Conservation (phyloP, 1,284 basidiomycete genomes). For the Leccinum griseonigrum region DNA sequence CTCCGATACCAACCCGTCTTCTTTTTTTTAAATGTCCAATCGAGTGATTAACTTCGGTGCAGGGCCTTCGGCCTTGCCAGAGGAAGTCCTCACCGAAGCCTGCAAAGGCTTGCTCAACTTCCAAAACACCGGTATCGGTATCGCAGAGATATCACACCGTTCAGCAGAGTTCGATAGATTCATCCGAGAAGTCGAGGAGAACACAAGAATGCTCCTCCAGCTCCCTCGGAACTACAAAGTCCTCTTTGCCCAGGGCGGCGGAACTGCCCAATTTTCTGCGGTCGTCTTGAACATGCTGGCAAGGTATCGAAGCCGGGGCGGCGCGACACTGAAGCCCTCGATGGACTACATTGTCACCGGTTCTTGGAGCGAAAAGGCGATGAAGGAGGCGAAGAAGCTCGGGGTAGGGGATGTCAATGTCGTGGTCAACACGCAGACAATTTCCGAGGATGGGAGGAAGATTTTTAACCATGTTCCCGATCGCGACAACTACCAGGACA, state of each 20-base stretch:
- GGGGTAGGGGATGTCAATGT: slow-evolving; percentile 60
- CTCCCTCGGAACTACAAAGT: slow-evolving; percentile 85
- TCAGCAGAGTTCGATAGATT: slow-evolving; percentile 83
- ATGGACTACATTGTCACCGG: slow-evolving; percentile 92
- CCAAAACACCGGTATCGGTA: slow-evolving; percentile 84
- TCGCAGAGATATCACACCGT: slow-evolving; percentile 92
- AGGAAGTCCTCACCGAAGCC: slow-evolving; percentile 79
- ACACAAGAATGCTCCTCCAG: slow-evolving; percentile 71
- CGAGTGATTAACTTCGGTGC: slow-evolving; percentile 87
- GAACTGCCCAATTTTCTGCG: slow-evolving; percentile 86
- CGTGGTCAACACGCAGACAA: slow-evolving; percentile 62
- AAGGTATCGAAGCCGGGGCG: slow-evolving; percentile 68
- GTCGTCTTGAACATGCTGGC: slow-evolving; percentile 88
- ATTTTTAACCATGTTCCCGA: slow-evolving; percentile 82
- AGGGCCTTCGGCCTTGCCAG: slow-evolving; percentile 87
- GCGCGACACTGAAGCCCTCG: slow-evolving; percentile 52
- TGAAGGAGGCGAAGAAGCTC: slow-evolving; percentile 76
- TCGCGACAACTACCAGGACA: slow-evolving; percentile 70
- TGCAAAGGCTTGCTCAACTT: slow-evolving; percentile 83
- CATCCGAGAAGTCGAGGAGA: slow-evolving; percentile 63
- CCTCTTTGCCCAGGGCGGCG: slow-evolving; percentile 92
- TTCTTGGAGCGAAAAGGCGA: slow-evolving; percentile 87
- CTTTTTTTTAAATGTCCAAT: slow-evolving; percentile 18
- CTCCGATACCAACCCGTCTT: neutral
- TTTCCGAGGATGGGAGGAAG: slow-evolving; percentile 60